A percentile compares a stretch with the other conserved stretches of the same genome.
Conservation (phyloP, 176 grass and related monocot species). For the Rhynchospora tenuis region DNA sequence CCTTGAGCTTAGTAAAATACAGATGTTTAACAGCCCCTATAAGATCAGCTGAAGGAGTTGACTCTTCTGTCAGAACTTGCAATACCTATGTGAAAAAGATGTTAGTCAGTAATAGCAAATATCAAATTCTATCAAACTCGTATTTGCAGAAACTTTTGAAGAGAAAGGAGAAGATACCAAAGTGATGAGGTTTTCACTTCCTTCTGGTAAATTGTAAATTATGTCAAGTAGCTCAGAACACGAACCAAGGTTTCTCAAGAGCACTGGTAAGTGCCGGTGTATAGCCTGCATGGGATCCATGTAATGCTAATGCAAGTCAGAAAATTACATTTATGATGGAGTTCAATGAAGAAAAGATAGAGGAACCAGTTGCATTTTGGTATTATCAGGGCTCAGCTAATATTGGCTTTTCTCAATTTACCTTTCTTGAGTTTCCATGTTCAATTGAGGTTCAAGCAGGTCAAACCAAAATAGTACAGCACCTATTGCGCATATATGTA, state of each 20-base stretch:
- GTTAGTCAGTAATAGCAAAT: constrained; percentile 22
- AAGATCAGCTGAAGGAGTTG: constrained; percentile 74
- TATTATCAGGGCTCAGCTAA: not conserved
- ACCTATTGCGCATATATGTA: not conserved
- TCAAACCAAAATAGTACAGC: not conserved
- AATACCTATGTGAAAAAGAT: constrained; percentile 53
- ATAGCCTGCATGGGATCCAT: constrained; percentile 60
- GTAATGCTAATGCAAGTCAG: not conserved
- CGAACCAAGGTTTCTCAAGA: constrained; percentile 75
- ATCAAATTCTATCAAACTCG: not conserved
- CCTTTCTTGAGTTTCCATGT: not conserved
- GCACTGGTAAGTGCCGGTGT: constrained; percentile 57
- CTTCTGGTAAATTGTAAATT: constrained; percentile 91
- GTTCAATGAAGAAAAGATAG: not conserved
- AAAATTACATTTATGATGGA: not conserved
- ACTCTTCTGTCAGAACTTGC: constrained; percentile 79
- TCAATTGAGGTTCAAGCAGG: not conserved
- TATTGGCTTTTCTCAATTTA: constrained; percentile 10
- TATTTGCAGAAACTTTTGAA: constrained; percentile 7
- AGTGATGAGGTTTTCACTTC: constrained; percentile 85
- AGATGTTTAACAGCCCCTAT: constrained; percentile 85
- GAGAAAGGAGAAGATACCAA: constrained; percentile 55
- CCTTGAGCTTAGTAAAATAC: constrained; percentile 92
- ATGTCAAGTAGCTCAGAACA: constrained; percentile 72
- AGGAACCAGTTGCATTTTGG: not conserved